Evolutionary conservation across 768 basidiomycete species (phyloP).

Genomic region (Calocera cornea): DNA sequence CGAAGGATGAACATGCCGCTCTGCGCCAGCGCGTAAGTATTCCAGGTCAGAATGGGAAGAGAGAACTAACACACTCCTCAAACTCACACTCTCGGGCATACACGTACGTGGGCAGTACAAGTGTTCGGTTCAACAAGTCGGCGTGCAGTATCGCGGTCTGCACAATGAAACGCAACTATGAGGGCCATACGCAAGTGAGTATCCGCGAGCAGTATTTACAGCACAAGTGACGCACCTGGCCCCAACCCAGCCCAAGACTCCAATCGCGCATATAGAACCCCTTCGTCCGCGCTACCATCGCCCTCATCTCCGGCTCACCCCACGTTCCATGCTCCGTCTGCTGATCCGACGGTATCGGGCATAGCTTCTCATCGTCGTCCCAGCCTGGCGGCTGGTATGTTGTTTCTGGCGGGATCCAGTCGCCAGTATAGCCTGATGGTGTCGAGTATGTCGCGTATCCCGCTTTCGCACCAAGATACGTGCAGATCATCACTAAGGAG

Average conservation of each 20-base stretch:
- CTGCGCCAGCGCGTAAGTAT: background rate
- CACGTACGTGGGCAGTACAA: conserved; percentile 11
- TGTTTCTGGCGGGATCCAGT: background rate
- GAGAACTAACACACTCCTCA: background rate
- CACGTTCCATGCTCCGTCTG: background rate
- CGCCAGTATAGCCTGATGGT: background rate
- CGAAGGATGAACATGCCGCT: conserved; percentile 11
- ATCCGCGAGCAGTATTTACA: background rate
- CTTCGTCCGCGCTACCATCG: conserved; percentile 4
- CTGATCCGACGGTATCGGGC: background rate
- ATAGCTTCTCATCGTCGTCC: background rate
- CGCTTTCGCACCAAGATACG: background rate
- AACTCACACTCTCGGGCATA: conserved; percentile 13
- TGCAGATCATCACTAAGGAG: background rate
- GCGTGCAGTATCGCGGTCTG: conserved; percentile 9
- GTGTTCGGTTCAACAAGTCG: conserved; percentile 11
- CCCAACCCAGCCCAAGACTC: conserved; percentile 9
- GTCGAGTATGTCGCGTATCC: background rate
- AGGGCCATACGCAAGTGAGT: background rate
- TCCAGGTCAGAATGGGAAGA: background rate
- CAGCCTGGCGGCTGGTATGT: background rate
- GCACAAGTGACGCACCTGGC: conserved; percentile 8
- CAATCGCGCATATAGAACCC: conserved; percentile 12
- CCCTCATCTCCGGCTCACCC: background rate
- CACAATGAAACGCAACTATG: conserved; percentile 14